Evolutionary conservation across 768 basidiomycete species (phyloP), one percentile per base, ranked within the genome.

Genomic region (Termitomyces heimii): DNA sequence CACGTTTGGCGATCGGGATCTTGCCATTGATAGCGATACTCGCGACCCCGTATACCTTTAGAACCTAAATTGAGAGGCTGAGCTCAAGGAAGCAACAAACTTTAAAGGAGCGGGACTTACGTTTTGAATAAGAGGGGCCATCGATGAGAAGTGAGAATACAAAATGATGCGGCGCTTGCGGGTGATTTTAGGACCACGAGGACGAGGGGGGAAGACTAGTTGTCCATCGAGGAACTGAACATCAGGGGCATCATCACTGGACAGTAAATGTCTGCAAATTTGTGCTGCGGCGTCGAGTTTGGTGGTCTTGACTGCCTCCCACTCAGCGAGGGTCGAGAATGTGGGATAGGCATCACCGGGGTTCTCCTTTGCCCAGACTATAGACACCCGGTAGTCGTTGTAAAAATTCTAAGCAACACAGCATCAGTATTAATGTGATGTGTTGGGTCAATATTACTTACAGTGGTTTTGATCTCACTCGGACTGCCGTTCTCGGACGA

Each of bases 71-170:
- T 18, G 12, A 44, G 10, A 4, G 0, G 9, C 2, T 40, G 13
- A 26, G 4, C 1, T 18, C 4, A 8, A 26, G 12, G 13, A 9
- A 16, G 20, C 2, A 0, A 9, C 13, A 22, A 14, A 4, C n/a
- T n/a, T 14, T 13, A 14, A 26, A 7, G 10, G 7, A 13, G 5
- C 13, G 2, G 8, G n/a, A 43, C 56, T 20, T 39, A 67, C 65
- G 22, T 65, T 66, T 28, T 58, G 59, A 10, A 68, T 61, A 4
- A 68, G 49, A 0, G 55, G 56, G 0, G 52, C 54, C 54, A 63
- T 58, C 0, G 61, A 64, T 2, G 63, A 45, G 29, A 66, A 67
- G 47, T 66, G 63, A 4, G 56, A 20, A 26, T 57, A 62, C 2
- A 62, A 53, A 5, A 62, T 46, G n/a, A 60, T 53, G 1, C 42